These are phyloP conservation scores for Rhododendron vialii DNA, from an alignment of 148 eudicot species.

Conservation along the genomic window DNA sequence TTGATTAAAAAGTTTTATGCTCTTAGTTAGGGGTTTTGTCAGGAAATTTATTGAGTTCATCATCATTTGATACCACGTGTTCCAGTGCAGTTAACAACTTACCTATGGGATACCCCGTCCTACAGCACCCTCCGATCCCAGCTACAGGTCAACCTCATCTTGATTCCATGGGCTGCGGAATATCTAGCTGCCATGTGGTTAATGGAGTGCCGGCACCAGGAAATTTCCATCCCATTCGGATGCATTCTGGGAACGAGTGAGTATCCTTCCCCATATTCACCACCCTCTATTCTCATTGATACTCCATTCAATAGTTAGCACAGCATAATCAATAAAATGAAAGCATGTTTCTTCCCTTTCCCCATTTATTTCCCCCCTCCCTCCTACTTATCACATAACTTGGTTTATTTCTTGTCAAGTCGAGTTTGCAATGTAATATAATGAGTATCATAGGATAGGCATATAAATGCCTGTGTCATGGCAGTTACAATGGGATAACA, in stretches of 20 bases:
- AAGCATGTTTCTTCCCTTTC: background rate
- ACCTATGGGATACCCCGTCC: slow-evolving; percentile 98
- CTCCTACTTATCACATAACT: background rate
- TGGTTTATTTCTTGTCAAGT: background rate
- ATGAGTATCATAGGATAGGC: background rate
- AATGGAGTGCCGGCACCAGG: slow-evolving; percentile 96
- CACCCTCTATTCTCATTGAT: slow-evolving; percentile 7
- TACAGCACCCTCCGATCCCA: slow-evolving; percentile 71
- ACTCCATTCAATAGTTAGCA: background rate
- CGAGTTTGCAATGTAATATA: background rate
- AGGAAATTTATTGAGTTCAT: background rate
- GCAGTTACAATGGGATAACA: background rate
- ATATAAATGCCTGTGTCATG: background rate
- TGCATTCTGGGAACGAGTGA: slow-evolving; percentile 93
- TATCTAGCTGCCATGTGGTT: slow-evolving; percentile 79
- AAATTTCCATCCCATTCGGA: slow-evolving; percentile 77
- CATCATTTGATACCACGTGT: slow-evolving; percentile 30
- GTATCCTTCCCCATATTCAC: slow-evolving; percentile 16
- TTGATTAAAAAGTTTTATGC: background rate
- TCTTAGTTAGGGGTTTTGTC: background rate
- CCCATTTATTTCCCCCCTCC: background rate
- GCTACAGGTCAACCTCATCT: slow-evolving; percentile 89
- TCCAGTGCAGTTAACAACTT: slow-evolving; percentile 83
- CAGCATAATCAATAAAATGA: background rate
- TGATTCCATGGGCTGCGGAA: slow-evolving; percentile 73